Percentiles rank a stretch among this genome's conserved stretches.
phyloP scores from a whole-genome alignment of 495 filamentous ascomycete genomes.

The Hyphodiscus hymeniophilus region DNA sequence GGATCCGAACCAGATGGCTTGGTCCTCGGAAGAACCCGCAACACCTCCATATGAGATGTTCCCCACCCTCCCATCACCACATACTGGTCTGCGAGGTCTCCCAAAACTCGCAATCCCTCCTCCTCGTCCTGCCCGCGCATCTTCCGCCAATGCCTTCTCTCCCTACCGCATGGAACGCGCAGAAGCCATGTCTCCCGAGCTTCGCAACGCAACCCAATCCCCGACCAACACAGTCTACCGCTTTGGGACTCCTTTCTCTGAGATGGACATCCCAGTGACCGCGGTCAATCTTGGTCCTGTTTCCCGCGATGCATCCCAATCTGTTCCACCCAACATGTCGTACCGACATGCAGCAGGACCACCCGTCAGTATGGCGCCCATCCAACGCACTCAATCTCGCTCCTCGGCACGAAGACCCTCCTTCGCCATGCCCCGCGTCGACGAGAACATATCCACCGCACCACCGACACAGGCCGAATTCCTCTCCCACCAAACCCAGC shows the following conservation, averaged over 20 bases:
- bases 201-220: slow-evolving; percentile 31
- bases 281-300: slow-evolving; percentile 61
- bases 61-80: slow-evolving; percentile 17
- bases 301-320: slow-evolving; percentile 67
- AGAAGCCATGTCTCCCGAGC: slow-evolving; percentile 37
- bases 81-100: slow-evolving; percentile 26
- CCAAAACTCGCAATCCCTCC: slow-evolving; percentile 30
- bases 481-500: slow-evolving; percentile 4
- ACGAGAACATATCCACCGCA: slow-evolving; percentile 32
- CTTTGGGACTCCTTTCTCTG: slow-evolving; percentile 74
- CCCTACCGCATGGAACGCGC: slow-evolving; percentile 45
- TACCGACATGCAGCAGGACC: slow-evolving; percentile 39
- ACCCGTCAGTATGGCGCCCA: slow-evolving; percentile 1
- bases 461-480: slow-evolving; percentile 11
- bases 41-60: slow-evolving; percentile 48
- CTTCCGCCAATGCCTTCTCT: slow-evolving; percentile 31
- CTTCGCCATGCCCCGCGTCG: slow-evolving; percentile 47
- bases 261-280: slow-evolving; percentile 83
- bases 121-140: slow-evolving; percentile 32
- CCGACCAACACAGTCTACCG: slow-evolving; percentile 48
- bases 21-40: slow-evolving; percentile 42
- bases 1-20: slow-evolving; percentile 26
- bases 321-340: slow-evolving; percentile 88
- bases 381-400: slow-evolving; percentile 41
- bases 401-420: slow-evolving; percentile 49